Percentiles rank a stretch among this genome's conserved stretches.
phyloP scores from a whole-genome alignment of 441 rosid genomes.

The Mallotus repandus region DNA sequence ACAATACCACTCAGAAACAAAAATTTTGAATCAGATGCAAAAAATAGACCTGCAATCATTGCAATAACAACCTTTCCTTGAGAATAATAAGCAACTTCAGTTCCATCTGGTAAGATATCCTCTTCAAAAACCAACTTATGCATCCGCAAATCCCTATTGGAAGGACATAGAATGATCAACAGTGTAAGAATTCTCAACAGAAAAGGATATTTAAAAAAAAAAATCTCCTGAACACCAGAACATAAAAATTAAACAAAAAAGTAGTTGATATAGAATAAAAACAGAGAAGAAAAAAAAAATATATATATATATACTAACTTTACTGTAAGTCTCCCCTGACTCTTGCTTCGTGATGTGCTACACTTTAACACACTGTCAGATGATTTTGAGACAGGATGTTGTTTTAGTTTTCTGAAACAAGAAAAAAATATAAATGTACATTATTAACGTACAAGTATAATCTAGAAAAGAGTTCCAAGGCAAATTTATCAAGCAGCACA shows the following conservation, averaged over 20 bases:
- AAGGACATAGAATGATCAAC: slow-evolving; percentile 15
- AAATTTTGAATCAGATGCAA: slow-evolving; percentile 14
- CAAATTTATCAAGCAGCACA: not conserved
- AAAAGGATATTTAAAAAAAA: not conserved
- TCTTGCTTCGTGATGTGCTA: slow-evolving; percentile 44
- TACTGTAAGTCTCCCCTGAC: slow-evolving; percentile 70
- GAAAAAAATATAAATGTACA: not conserved
- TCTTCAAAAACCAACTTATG: slow-evolving; percentile 91
- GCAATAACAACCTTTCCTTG: slow-evolving; percentile 67
- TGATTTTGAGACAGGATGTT: slow-evolving; percentile 35
- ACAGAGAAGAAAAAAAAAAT: slow-evolving; percentile 9
- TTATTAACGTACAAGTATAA: not conserved
- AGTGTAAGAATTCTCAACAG: slow-evolving; percentile 12
- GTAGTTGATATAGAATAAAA: not conserved
- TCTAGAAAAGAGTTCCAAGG: not conserved
- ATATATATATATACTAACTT: slow-evolving; percentile 45
- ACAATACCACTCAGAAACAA: slow-evolving; percentile 29
- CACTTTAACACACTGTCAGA: slow-evolving; percentile 36
- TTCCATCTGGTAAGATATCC: slow-evolving; percentile 80
- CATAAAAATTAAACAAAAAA: slow-evolving; percentile 4
- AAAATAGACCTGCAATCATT: not conserved
- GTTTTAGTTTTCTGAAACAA: slow-evolving; percentile 49
- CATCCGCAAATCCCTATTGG: slow-evolving; percentile 73
- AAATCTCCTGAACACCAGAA: not conserved
- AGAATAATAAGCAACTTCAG: slow-evolving; percentile 82